phyloP scores from a whole-genome alignment of 2,329 filamentous ascomycete species.

The Nothomitra cinnamomea region DNA sequence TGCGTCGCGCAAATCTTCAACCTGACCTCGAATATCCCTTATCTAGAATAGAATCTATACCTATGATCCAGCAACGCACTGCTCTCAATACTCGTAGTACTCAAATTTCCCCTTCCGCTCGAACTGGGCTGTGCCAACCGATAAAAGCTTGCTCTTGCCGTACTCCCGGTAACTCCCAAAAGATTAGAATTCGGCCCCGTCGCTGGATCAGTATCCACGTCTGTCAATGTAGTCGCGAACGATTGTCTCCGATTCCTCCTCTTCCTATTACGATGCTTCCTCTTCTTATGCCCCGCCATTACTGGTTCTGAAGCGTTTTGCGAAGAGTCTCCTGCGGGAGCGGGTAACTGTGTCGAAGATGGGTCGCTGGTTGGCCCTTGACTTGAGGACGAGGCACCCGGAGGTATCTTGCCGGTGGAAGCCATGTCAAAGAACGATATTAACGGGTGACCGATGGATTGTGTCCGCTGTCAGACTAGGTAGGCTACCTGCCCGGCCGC shows the following conservation, averaged over 20 bases:
- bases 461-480: too few relatives aligned
- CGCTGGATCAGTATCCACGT: slow-evolving; percentile 23
- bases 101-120: slow-evolving; percentile 39
- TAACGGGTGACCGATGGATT: too few relatives aligned
- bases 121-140: slow-evolving; percentile 24
- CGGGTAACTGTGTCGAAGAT: too few relatives aligned
- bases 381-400: too few relatives aligned
- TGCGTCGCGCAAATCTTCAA: not conserved
- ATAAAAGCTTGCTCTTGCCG: slow-evolving; percentile 33
- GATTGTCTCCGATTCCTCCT: slow-evolving; percentile 54
- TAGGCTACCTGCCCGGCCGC: too few relatives aligned
- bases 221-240: slow-evolving; percentile 50
- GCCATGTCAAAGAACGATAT: too few relatives aligned
- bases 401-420: too few relatives aligned
- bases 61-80: slow-evolving; percentile 77
- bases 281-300: not conserved
- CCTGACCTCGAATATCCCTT: not conserved
- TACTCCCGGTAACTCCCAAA: slow-evolving; percentile 16
- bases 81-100: slow-evolving; percentile 77
- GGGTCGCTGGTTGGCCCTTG: too few relatives aligned
- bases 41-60: slow-evolving; percentile 24
- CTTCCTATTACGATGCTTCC: not conserved
- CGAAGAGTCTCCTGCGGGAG: too few relatives aligned
- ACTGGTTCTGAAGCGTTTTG: too few relatives aligned
- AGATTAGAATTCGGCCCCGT: slow-evolving; percentile 17